A percentile compares a stretch with the other conserved stretches of the same genome.
Evolutionary conservation across 352 stramenopile genomes (phyloP).

Genomic region (Phytophthora lateralis): DNA sequence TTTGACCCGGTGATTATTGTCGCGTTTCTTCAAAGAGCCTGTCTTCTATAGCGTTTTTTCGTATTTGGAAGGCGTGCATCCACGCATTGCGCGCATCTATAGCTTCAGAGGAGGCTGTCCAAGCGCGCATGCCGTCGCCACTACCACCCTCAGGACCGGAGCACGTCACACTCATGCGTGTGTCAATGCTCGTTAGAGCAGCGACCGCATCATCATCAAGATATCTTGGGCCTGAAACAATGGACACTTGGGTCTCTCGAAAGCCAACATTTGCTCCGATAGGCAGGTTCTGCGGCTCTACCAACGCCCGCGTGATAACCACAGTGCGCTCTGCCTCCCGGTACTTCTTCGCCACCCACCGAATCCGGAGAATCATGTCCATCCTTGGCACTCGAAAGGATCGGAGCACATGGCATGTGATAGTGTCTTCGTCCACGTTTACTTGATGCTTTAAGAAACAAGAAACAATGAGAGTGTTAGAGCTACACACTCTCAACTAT

Average conservation of each 20-base stretch:
- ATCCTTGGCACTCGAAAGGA: slow-evolving; percentile 4
- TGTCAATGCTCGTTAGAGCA: slow-evolving; percentile 3
- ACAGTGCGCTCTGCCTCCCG: slow-evolving; percentile 11
- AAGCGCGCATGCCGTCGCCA: slow-evolving; percentile 18
- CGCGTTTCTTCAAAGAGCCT: slow-evolving; percentile 23
- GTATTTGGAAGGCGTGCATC: slow-evolving; percentile 16
- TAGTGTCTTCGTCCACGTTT: slow-evolving; percentile 5
- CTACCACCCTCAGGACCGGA: slow-evolving; percentile 2
- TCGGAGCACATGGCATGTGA: slow-evolving; percentile 18
- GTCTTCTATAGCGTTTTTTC: slow-evolving; percentile 22
- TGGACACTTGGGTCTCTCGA: slow-evolving; percentile 27
- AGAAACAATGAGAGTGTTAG: background rate
- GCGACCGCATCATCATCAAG: background rate
- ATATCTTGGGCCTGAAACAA: background rate
- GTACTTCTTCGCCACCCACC: slow-evolving; percentile 21
- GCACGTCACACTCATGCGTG: slow-evolving; percentile 12
- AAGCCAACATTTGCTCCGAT: slow-evolving; percentile 7
- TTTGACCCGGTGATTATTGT: background rate
- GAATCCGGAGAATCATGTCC: slow-evolving; percentile 17
- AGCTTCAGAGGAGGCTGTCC: slow-evolving; percentile 11
- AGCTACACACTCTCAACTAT: background rate
- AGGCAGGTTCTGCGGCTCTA: slow-evolving; percentile 16
- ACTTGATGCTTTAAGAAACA: slow-evolving; percentile 3
- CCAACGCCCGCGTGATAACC: slow-evolving; percentile 9
- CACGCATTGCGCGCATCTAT: slow-evolving; percentile 5